Percentiles rank a stretch among this genome's conserved stretches.
phyloP scores from a whole-genome alignment of 345 rosid genomes.

The Arabidopsis arenosa region DNA sequence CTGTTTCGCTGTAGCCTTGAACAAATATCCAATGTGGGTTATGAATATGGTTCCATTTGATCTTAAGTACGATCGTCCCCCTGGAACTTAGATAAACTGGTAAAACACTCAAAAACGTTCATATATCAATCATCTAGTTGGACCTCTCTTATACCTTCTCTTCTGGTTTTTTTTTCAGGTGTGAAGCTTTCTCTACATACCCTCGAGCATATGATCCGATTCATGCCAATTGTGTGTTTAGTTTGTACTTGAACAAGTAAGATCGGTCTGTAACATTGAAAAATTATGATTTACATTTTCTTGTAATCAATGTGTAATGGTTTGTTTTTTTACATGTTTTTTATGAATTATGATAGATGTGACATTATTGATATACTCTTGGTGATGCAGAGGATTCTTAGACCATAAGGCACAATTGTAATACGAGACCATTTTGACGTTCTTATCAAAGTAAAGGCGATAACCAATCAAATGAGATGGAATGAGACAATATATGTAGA shows the following conservation, averaged over 20 bases:
- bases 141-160: not conserved
- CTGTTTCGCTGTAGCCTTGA: constrained; percentile 69
- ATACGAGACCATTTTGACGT: constrained; percentile 60
- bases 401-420: constrained; percentile 62
- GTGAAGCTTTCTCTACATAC: constrained; percentile 64
- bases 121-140: not conserved
- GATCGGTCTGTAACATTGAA: constrained; percentile 14
- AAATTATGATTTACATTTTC: constrained; percentile 2
- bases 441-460: constrained; percentile 54
- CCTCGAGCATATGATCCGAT: constrained; percentile 62
- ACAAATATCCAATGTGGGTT: constrained; percentile 63
- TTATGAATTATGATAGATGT: constrained; percentile 51
- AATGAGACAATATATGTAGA: constrained; percentile 50
- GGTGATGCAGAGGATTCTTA: constrained; percentile 65
- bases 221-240: constrained; percentile 65
- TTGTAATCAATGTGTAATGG: constrained; percentile 9
- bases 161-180: constrained; percentile 41
- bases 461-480: constrained; percentile 58
- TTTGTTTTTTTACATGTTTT: not conserved
- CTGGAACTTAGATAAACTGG: constrained; percentile 81
- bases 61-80: constrained; percentile 64
- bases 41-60: constrained; percentile 69
- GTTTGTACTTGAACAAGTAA: constrained; percentile 70
- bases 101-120: constrained; percentile 39
- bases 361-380: constrained; percentile 59